phyloP scores from a whole-genome alignment of 2,329 filamentous ascomycete species.

The Clonostachys sp. region DNA sequence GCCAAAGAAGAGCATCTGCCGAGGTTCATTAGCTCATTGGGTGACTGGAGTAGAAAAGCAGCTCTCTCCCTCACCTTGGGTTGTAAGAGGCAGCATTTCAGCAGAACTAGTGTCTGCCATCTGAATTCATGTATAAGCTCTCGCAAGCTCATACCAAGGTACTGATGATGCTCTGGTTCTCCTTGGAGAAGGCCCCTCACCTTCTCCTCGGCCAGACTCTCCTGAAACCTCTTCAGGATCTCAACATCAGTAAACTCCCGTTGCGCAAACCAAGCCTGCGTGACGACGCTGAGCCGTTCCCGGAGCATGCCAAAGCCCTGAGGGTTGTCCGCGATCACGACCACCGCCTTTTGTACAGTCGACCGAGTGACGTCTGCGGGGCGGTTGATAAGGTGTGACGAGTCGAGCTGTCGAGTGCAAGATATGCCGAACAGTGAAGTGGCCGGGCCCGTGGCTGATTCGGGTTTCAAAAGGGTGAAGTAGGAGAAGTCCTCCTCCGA shows the following conservation, averaged over 20 bases:
- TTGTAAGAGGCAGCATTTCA: slow-evolving; percentile 91
- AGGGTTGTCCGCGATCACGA: slow-evolving; percentile 88
- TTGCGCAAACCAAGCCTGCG: slow-evolving; percentile 94
- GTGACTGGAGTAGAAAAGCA: background rate
- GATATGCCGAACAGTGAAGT: slow-evolving; percentile 94
- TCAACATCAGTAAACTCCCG: slow-evolving; percentile 87
- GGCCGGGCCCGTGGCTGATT: slow-evolving; percentile 46
- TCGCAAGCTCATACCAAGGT: slow-evolving; percentile 81
- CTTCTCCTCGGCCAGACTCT: slow-evolving; percentile 72
- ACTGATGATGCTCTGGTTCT: slow-evolving; percentile 74
- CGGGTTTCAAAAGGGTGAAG: slow-evolving; percentile 78
- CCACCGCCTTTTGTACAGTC: slow-evolving; percentile 96
- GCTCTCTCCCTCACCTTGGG: slow-evolving; percentile 67
- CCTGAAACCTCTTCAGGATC: slow-evolving; percentile 86
- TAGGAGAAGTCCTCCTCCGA: slow-evolving; percentile 96
- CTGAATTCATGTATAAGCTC: slow-evolving; percentile 94
- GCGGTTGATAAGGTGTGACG: slow-evolving; percentile 69
- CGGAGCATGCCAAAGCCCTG: slow-evolving; percentile 87
- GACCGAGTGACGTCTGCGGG: slow-evolving; percentile 91
- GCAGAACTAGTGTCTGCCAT: slow-evolving; percentile 86
- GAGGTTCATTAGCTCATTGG: slow-evolving; percentile 1
- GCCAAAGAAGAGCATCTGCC: slow-evolving; percentile 95
- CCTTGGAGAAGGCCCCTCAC: slow-evolving; percentile 43
- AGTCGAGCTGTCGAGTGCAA: slow-evolving; percentile 87
- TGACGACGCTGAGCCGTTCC: slow-evolving; percentile 85